Evolutionary conservation across 441 rosid species (phyloP), one percentile per base, ranked within the genome.

Genomic region (Erodium moschatum): DNA sequence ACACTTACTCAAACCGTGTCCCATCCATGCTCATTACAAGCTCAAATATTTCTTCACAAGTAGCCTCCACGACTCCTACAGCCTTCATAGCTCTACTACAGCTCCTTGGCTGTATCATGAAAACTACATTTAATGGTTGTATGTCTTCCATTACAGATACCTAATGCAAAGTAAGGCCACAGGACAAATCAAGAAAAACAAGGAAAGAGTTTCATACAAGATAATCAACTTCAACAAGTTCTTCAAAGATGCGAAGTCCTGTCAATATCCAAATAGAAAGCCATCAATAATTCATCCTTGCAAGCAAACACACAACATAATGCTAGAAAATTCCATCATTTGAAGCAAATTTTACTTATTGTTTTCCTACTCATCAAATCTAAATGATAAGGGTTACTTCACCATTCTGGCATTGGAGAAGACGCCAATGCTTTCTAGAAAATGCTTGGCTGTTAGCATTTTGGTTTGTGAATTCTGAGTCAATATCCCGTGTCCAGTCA

Each of bases 1-100:
- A 86, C 68, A 89, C 98, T 75, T 87, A 95, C 99, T 95, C 99
- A 81, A 85, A 92, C 76, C 98, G 89, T 72, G 89, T 85, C 70
- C 93, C 96, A 78, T 95, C 99, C 99, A 95, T 95, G 91, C 96
- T 92, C 99, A 92, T 92, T 71, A 95, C 80, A 83, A 90, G 97
- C 83, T 86, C 90, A 81, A 95, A 95, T 83, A 95, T 89, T 80
- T 95, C 96, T 80, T 92, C 99, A 80, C 98, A 95, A 58, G 90
- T 81, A 68, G 98, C 98, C 77, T 95, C 98, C 75, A 95, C 95
- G 56, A 90, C 98, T 67, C 99, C 99, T 35, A 89, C 99, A 80
- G 98, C 99, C 79, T 89, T 95, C 98, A 95, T 95, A 76, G 99
- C 99, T 79, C 92, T 85, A 83, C 96, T 95, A 82, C 98, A 92